Evolutionary conservation across 139 green algal species (phyloP).

Genomic region (Micractinium conductrix): DNA sequence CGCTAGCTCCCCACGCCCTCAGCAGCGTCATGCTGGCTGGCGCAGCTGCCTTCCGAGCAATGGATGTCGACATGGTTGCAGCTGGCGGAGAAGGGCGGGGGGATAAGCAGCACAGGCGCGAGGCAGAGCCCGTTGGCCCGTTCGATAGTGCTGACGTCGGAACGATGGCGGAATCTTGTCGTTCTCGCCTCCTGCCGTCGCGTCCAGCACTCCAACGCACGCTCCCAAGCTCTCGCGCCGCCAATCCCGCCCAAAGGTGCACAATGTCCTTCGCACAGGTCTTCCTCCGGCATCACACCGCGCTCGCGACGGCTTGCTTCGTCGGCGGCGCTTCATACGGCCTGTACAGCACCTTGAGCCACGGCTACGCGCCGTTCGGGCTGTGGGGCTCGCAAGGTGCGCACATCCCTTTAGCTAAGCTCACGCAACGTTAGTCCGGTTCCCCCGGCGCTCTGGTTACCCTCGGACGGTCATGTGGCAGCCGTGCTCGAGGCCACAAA

Average conservation of each 20-base stretch:
- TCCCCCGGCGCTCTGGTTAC: too few species aligned
- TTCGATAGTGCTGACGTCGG: too few species aligned
- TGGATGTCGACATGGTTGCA: conserved; percentile 2
- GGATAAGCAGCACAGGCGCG: too few species aligned
- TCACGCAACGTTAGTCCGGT: neutral
- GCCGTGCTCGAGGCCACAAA: too few species aligned
- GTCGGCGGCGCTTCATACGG: neutral
- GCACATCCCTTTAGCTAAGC: neutral
- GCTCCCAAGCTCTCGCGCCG: too few species aligned
- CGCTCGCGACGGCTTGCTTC: neutral
- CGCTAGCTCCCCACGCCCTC: conserved; percentile 1
- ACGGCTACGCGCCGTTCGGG: neutral
- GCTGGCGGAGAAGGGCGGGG: too few species aligned
- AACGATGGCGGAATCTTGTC: too few species aligned
- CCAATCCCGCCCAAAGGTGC: too few species aligned
- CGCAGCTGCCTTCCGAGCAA: neutral
- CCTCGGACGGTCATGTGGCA: too few species aligned
- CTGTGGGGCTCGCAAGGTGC: neutral
- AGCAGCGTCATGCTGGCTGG: neutral
- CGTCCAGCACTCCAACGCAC: too few species aligned
- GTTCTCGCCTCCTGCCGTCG: too few species aligned
- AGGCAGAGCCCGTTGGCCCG: too few species aligned
- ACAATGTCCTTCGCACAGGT: neutral
- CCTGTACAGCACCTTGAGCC: neutral
- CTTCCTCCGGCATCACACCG: neutral